Evolutionary conservation across 192 early-diverging fungal genomes (phyloP).

Genomic region (Obelidium mucronatum): DNA sequence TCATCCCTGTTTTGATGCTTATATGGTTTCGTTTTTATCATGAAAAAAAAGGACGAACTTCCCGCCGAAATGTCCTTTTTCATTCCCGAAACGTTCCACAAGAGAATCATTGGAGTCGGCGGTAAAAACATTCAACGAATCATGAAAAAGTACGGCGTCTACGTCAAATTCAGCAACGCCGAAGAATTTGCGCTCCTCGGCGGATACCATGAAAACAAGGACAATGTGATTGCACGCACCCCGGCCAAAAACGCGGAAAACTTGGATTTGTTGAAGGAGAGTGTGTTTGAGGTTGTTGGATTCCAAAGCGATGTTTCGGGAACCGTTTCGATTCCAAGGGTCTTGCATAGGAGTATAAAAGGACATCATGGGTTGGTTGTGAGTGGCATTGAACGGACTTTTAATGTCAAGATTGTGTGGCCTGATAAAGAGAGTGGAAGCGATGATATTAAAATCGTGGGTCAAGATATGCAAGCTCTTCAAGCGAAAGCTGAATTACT

Average conservation of each 20-base stretch:
- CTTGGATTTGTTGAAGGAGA: slow-evolving; percentile 65
- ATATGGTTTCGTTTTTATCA: neutral
- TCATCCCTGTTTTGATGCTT: slow-evolving; percentile 3
- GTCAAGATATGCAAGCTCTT: slow-evolving; percentile 65
- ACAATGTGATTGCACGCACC: slow-evolving; percentile 85
- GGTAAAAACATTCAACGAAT: slow-evolving; percentile 90
- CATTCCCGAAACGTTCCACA: slow-evolving; percentile 83
- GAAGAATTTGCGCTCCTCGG: slow-evolving; percentile 76
- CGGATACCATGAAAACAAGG: slow-evolving; percentile 79
- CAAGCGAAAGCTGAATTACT: slow-evolving; percentile 62
- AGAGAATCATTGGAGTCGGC: slow-evolving; percentile 87
- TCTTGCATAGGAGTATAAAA: slow-evolving; percentile 63
- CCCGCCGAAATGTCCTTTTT: slow-evolving; percentile 87
- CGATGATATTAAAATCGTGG: slow-evolving; percentile 62
- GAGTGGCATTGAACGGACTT: slow-evolving; percentile 62
- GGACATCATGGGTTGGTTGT: slow-evolving; percentile 55
- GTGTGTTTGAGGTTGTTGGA: slow-evolving; percentile 69
- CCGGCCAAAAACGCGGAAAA: slow-evolving; percentile 76
- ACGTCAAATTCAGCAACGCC: slow-evolving; percentile 86
- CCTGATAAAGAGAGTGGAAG: slow-evolving; percentile 71
- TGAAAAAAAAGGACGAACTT: slow-evolving; percentile 85
- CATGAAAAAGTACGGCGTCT: slow-evolving; percentile 89
- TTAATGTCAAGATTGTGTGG: slow-evolving; percentile 65
- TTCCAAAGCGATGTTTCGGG: slow-evolving; percentile 56
- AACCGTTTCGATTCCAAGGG: slow-evolving; percentile 61